These are phyloP conservation scores for Haplosporangium sp. DNA, from an alignment of 371 early-diverging fungal species.

Conservation along the genomic window DNA sequence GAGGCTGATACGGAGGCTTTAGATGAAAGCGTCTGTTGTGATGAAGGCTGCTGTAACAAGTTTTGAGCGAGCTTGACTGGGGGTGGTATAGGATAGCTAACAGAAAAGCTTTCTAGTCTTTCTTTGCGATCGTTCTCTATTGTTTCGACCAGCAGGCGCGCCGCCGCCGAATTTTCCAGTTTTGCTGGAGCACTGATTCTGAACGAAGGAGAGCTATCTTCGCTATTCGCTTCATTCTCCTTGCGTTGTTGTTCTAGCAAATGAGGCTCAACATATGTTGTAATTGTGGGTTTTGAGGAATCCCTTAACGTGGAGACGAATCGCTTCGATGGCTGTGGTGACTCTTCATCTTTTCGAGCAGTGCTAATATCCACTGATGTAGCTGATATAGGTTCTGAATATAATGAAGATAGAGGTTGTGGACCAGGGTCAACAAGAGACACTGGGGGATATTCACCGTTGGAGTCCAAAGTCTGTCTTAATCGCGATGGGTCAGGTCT, in stretches of 20 bases:
- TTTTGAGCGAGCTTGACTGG: constrained; percentile 50
- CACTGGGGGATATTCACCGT: constrained; percentile 45
- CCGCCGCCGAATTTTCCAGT: constrained; percentile 29
- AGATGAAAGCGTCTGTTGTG: constrained; percentile 10
- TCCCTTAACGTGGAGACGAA: constrained; percentile 50
- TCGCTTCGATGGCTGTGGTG: constrained; percentile 23
- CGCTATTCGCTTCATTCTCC: constrained; percentile 12
- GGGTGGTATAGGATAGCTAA: constrained; percentile 50
- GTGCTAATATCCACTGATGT: neutral
- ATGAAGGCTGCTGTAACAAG: constrained; percentile 32
- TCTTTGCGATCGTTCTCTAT: constrained; percentile 25
- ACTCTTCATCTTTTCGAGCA: neutral
- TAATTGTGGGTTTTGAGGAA: constrained; percentile 51
- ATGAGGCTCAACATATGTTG: constrained; percentile 51
- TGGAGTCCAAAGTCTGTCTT: constrained; percentile 17
- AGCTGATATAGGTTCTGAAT: neutral
- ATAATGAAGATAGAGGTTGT: constrained; percentile 21
- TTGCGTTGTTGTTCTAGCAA: constrained; percentile 43
- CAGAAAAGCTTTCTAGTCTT: constrained; percentile 29
- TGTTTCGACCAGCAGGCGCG: constrained; percentile 13
- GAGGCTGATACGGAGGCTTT: neutral
- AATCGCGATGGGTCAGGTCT: constrained; percentile 36
- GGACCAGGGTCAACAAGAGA: constrained; percentile 47
- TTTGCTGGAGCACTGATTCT: constrained; percentile 42
- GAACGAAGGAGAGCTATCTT: constrained; percentile 19